Conservation (phyloP, 1,284 basidiomycete genomes). For the Cryptococcus sp. region DNA sequence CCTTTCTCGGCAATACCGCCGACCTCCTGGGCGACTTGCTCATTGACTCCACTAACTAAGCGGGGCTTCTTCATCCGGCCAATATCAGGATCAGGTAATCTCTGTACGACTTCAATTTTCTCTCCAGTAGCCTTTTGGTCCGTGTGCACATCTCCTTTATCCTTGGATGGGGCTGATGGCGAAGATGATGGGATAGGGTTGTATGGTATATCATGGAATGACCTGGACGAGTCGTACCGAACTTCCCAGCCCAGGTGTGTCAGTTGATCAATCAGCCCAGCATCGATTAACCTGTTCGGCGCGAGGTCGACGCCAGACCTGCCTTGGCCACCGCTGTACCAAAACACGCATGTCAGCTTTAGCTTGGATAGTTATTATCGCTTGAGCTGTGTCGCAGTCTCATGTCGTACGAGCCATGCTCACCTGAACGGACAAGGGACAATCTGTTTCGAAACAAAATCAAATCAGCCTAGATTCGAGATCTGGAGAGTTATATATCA, state of each 20-base stretch:
- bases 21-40: constrained; percentile 76
- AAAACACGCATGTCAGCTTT: background rate
- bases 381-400: background rate
- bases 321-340: constrained; percentile 57
- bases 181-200: constrained; percentile 30
- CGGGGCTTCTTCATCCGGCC: constrained; percentile 86
- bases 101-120: constrained; percentile 14
- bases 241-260: constrained; percentile 83
- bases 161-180: constrained; percentile 1
- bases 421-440: constrained; percentile 75
- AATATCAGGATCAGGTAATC: constrained; percentile 63
- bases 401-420: constrained; percentile 21
- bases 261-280: constrained; percentile 78
- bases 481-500: background rate
- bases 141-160: background rate
- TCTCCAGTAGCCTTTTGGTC: background rate
- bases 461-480: constrained; percentile 4
- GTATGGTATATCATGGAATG: constrained; percentile 71
- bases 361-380: constrained; percentile 8
- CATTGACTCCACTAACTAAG: constrained; percentile 77
- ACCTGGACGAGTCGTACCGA: constrained; percentile 81
- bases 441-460: constrained; percentile 54
- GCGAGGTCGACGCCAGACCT: constrained; percentile 86
- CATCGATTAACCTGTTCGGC: constrained; percentile 80
- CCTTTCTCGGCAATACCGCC: constrained; percentile 73